Conservation (phyloP, 2,329 filamentous ascomycete genomes). For the Passalora sequoiae region DNA sequence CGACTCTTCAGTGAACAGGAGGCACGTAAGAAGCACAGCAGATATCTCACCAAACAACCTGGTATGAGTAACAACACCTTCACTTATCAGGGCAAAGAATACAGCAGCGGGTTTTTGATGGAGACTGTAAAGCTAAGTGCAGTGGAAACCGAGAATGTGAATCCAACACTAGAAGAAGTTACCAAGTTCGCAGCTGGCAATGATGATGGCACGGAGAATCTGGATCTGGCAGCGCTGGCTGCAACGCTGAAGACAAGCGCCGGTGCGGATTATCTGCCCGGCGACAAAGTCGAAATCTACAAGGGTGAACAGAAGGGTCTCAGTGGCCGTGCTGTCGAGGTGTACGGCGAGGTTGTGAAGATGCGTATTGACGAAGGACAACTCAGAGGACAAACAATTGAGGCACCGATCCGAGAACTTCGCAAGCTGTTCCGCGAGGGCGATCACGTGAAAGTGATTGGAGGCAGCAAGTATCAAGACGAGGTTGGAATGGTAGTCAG, state of each 20-base stretch:
- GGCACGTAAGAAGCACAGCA: constrained; percentile 78
- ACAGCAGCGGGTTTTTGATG: constrained; percentile 86
- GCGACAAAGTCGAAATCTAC: constrained; percentile 95
- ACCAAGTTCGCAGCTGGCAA: constrained; percentile 85
- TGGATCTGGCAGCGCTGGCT: constrained; percentile 85
- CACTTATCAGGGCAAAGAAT: constrained; percentile 82
- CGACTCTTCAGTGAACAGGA: constrained; percentile 89
- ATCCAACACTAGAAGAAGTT: constrained; percentile 88
- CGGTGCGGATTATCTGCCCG: constrained; percentile 78
- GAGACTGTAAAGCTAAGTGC: constrained; percentile 90
- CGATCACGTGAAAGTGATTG: constrained; percentile 98
- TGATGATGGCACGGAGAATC: constrained; percentile 87
- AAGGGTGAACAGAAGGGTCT: constrained; percentile 92
- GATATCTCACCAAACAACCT: constrained; percentile 47
- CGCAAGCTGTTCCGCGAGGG: constrained; percentile 89
- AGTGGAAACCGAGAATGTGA: constrained; percentile 81
- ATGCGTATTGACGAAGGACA: constrained; percentile 79
- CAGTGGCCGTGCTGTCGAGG: constrained; percentile 75
- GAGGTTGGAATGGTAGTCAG: constrained; percentile 97
- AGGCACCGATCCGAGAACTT: constrained; percentile 85
- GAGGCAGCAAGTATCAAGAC: constrained; percentile 86
- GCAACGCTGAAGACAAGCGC: constrained; percentile 83
- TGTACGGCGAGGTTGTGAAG: constrained; percentile 87
- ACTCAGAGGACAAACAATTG: constrained; percentile 75
- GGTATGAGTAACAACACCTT: constrained; percentile 63